These are phyloP conservation scores for Aspergillus caelatus DNA, from an alignment of 2,329 filamentous ascomycete species.

Conservation along the genomic window DNA sequence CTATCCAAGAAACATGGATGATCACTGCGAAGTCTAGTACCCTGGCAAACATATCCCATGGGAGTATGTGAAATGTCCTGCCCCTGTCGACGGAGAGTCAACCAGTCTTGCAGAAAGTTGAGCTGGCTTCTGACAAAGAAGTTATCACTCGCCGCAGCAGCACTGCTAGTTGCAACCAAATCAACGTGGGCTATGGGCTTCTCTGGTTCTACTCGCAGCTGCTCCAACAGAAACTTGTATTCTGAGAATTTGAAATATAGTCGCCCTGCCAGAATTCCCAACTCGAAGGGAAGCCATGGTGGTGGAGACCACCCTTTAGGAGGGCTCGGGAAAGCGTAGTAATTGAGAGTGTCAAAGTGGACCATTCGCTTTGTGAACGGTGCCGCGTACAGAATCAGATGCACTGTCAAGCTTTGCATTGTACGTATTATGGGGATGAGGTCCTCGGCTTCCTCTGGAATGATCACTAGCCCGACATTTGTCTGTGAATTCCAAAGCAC, in stretches of 20 bases:
- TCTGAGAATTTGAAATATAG: slow-evolving; percentile 52
- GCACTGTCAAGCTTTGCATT: slow-evolving; percentile 25
- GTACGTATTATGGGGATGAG: slow-evolving; percentile 52
- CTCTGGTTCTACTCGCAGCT: neutral
- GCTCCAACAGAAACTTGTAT: slow-evolving; percentile 16
- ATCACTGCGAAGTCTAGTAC: slow-evolving; percentile 25
- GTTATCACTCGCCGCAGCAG: neutral
- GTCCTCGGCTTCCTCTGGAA: slow-evolving; percentile 64
- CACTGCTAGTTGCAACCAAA: neutral
- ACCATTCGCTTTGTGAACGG: slow-evolving; percentile 64
- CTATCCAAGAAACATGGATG: slow-evolving; percentile 32
- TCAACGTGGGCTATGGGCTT: neutral
- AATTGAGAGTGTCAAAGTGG: slow-evolving; percentile 58
- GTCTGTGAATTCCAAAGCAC: slow-evolving; percentile 57
- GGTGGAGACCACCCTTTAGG: slow-evolving; percentile 49
- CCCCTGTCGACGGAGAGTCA: slow-evolving; percentile 34
- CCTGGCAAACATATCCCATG: slow-evolving; percentile 40
- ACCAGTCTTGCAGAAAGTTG: slow-evolving; percentile 39
- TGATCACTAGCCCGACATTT: slow-evolving; percentile 59
- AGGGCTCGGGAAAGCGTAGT: slow-evolving; percentile 55
- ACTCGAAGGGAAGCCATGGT: slow-evolving; percentile 57
- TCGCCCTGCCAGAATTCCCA: slow-evolving; percentile 63
- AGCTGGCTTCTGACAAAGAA: slow-evolving; percentile 17
- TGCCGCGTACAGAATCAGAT: slow-evolving; percentile 61
- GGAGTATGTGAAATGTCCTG: slow-evolving; percentile 40